These are phyloP conservation scores for Annulohypoxylon bovei DNA, from an alignment of 495 filamentous ascomycete genomes.

Conservation along the genomic window DNA sequence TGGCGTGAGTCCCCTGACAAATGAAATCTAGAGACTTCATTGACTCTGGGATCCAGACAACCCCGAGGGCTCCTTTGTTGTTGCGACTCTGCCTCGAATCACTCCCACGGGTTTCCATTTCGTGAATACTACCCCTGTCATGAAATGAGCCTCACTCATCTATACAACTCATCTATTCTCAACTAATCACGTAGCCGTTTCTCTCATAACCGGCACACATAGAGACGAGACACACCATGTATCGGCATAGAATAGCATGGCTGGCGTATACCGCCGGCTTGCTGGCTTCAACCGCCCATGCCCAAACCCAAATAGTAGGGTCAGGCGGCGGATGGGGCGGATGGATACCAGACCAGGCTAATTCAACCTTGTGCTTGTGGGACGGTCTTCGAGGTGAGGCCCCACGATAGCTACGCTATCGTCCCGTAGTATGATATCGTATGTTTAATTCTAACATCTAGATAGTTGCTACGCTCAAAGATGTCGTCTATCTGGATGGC, in stretches of 20 bases:
- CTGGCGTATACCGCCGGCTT: conserved; percentile 39
- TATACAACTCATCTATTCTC: conserved; percentile 11
- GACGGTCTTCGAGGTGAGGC: conserved; percentile 60
- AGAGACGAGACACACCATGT: conserved; percentile 33
- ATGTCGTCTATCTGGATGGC: conserved; percentile 76
- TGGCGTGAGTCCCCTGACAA: conserved; percentile 5
- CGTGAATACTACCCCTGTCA: conserved; percentile 5
- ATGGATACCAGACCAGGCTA: conserved; percentile 57
- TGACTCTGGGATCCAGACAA: conserved; percentile 18
- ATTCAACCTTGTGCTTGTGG: conserved; percentile 69
- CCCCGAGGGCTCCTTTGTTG: conserved; percentile 19
- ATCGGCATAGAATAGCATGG: conserved; percentile 35
- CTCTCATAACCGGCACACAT: conserved; percentile 19
- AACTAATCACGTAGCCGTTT: conserved; percentile 19
- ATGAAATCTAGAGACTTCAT: conserved; percentile 14
- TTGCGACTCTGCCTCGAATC: conserved; percentile 16
- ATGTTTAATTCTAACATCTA: conserved; percentile 34
- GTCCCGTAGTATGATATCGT: background rate
- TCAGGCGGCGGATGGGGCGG: conserved; percentile 19
- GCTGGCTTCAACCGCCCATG: conserved; percentile 39
- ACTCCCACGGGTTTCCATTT: background rate
- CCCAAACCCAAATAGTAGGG: conserved; percentile 43
- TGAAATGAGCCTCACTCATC: conserved; percentile 34
- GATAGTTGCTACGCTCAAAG: conserved; percentile 68
- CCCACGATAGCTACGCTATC: background rate